Evolutionary conservation across 2,329 filamentous ascomycete species (phyloP).

Genomic region (Ophiostoma himal-ulmi): DNA sequence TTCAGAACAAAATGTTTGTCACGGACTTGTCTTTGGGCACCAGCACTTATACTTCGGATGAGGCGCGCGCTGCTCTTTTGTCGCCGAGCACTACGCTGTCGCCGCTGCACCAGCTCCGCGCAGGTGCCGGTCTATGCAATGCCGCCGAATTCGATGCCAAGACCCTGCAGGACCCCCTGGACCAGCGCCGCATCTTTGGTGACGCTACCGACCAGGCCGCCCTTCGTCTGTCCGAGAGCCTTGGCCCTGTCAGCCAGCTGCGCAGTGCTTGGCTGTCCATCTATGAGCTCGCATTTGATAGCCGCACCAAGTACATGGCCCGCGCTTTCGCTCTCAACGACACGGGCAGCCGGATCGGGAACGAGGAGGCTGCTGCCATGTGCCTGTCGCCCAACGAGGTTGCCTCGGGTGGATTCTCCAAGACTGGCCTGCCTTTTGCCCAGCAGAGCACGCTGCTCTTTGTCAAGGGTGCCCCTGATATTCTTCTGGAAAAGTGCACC

Average conservation of each 20-base stretch:
- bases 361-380: background rate
- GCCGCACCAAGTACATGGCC: slow-evolving; percentile 79
- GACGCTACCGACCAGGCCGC: slow-evolving; percentile 73
- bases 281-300: slow-evolving; percentile 53
- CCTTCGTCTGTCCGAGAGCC: slow-evolving; percentile 60
- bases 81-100: slow-evolving; percentile 29
- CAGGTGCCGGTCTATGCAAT: slow-evolving; percentile 64
- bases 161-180: slow-evolving; percentile 52
- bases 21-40: slow-evolving; percentile 62
- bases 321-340: slow-evolving; percentile 45
- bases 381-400: background rate
- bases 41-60: slow-evolving; percentile 45
- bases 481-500: slow-evolving; percentile 48
- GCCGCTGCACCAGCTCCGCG: slow-evolving; percentile 48
- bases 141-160: slow-evolving; percentile 67
- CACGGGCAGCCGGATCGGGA: slow-evolving; percentile 29
- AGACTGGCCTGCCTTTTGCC: slow-evolving; percentile 35
- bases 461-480: slow-evolving; percentile 74
- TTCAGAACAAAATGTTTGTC: slow-evolving; percentile 64
- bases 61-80: slow-evolving; percentile 40
- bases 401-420: slow-evolving; percentile 24
- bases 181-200: slow-evolving; percentile 60
- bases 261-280: slow-evolving; percentile 55
- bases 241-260: slow-evolving; percentile 48
- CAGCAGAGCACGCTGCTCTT: slow-evolving; percentile 28